Evolutionary conservation across 2,329 filamentous ascomycete genomes (phyloP).

Genomic region (Clonostachys rosea): DNA sequence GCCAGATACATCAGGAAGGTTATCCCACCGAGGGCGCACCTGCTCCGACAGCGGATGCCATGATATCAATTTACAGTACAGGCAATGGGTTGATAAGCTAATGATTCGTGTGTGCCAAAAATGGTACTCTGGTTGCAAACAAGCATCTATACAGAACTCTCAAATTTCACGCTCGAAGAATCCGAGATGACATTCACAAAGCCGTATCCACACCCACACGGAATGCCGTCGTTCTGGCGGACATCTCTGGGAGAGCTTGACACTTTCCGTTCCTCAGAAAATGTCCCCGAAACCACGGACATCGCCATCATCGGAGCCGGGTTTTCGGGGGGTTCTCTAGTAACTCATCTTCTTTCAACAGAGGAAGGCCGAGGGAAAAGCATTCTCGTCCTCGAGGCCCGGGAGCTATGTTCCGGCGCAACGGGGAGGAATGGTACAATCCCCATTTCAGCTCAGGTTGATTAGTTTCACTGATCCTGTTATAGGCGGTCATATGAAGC

Average conservation of each 20-base stretch:
- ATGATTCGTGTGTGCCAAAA: too few species aligned
- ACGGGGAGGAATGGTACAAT: slow-evolving; percentile 23
- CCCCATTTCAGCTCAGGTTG: slow-evolving; percentile 1
- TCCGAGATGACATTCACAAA: background rate
- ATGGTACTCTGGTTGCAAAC: too few species aligned
- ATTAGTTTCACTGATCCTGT: background rate
- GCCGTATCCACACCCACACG: background rate
- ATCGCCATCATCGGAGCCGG: slow-evolving; percentile 9
- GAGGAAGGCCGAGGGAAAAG: background rate
- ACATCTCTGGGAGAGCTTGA: slow-evolving; percentile 7
- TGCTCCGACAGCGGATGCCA: too few species aligned
- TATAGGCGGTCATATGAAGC: slow-evolving; percentile 13
- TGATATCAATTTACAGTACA: too few species aligned
- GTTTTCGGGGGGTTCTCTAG: slow-evolving; percentile 7
- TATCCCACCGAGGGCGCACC: too few species aligned
- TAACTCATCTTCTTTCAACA: slow-evolving; percentile 6
- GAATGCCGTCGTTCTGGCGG: slow-evolving; percentile 9
- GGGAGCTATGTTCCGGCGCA: slow-evolving; percentile 26
- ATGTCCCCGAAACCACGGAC: slow-evolving; percentile 3
- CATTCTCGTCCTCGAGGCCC: slow-evolving; percentile 25
- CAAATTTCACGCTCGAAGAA: too few species aligned
- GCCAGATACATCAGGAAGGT: too few species aligned
- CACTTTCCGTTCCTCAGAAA: slow-evolving; percentile 8
- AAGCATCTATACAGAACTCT: too few species aligned
- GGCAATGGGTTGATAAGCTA: too few species aligned